A percentile compares a stretch with the other conserved stretches of the same genome.
Evolutionary conservation across 2,329 filamentous ascomycete genomes (phyloP).

Genomic region (Arthrobotrys conoides): DNA sequence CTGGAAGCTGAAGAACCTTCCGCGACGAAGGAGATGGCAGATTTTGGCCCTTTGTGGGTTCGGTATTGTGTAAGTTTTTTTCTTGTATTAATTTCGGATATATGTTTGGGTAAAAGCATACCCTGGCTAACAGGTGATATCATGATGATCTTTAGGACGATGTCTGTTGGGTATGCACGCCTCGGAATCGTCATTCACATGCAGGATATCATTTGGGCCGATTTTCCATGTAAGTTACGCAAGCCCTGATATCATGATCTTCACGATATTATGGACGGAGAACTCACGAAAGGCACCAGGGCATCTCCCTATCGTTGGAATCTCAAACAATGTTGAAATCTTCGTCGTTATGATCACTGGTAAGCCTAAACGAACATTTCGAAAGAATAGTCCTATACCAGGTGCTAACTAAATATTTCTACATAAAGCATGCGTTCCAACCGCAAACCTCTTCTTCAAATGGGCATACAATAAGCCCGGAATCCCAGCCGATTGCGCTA

Average conservation of each 20-base stretch:
- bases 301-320: constrained; percentile 40
- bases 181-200: constrained; percentile 36
- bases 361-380: neutral
- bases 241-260: neutral
- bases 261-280: neutral
- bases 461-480: constrained; percentile 55
- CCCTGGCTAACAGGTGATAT: neutral
- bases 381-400: no score
- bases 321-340: constrained; percentile 50
- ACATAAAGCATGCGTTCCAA: constrained; percentile 47
- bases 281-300: constrained; percentile 17
- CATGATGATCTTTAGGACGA: constrained; percentile 21
- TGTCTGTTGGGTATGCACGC: constrained; percentile 42
- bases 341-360: constrained; percentile 53
- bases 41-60: constrained; percentile 39
- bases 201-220: constrained; percentile 27
- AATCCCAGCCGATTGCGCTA: constrained; percentile 32
- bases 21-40: constrained; percentile 25
- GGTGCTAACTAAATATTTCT: neutral
- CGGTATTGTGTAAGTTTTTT: constrained; percentile 42
- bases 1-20: constrained; percentile 52
- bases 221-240: constrained; percentile 45
- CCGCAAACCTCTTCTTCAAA: constrained; percentile 58
- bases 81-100: neutral
- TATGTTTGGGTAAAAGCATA: neutral